Conservation (phyloP, 768 basidiomycete species). For the Piloderma croceum region DNA sequence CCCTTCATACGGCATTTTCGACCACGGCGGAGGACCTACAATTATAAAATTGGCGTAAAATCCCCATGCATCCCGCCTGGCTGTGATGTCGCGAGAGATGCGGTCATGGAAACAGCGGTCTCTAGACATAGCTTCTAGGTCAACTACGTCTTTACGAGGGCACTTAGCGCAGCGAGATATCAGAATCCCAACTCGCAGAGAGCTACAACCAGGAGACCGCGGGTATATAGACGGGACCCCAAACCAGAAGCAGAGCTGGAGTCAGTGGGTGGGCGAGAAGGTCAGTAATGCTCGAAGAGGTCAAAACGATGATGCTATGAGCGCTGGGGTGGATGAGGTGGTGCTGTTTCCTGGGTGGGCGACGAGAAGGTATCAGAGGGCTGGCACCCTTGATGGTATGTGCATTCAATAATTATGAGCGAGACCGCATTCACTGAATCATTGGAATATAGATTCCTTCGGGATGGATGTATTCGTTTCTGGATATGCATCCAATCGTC, state of each 20-base stretch:
- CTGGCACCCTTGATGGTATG: constrained; percentile 15
- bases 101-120: constrained; percentile 23
- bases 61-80: too few relatives aligned
- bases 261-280: constrained; percentile 61
- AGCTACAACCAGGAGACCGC: constrained; percentile 16
- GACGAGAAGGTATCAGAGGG: constrained; percentile 39
- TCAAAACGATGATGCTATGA: constrained; percentile 13
- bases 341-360: constrained; percentile 83
- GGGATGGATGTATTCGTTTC: constrained; percentile 71
- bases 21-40: too few relatives aligned
- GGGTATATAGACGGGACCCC: constrained; percentile 16
- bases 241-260: constrained; percentile 41
- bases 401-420: constrained; percentile 17
- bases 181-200: constrained; percentile 14
- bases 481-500: constrained; percentile 64
- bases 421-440: not conserved
- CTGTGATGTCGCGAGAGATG: constrained; percentile 6
- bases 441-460: constrained; percentile 42
- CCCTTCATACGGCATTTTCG: too few relatives aligned
- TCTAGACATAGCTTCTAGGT: constrained; percentile 36
- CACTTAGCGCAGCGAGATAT: constrained; percentile 27
- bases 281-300: constrained; percentile 28
- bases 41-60: too few relatives aligned
- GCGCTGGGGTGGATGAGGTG: constrained; percentile 37
- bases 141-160: constrained; percentile 44